Evolutionary conservation across 495 filamentous ascomycete species (phyloP), one percentile per base, ranked within the genome.

Genomic region (Wilcoxina mikolae): DNA sequence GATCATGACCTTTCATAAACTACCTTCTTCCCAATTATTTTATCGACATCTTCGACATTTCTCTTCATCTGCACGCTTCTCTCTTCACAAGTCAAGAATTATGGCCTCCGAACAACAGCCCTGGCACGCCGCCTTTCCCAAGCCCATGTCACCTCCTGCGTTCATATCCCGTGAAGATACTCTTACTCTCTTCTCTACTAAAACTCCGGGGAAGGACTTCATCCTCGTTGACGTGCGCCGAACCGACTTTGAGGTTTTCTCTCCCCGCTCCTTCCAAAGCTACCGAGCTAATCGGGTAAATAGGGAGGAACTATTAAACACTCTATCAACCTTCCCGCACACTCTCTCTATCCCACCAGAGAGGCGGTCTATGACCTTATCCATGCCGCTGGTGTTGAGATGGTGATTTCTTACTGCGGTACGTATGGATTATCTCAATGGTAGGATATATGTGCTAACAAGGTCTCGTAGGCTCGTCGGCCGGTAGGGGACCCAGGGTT

Each of bases 371-470:
- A 83, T 59, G 60, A 60, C 4, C 49, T 83, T 15, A 70, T 82
- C 45, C 68, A 68, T 18, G 68, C 64, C 3, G 76, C 76, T 0
- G 70, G 70, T 0, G 59, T 79, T 1, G 62, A 66, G 22, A 68
- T 68, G 47, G 74, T 83, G 7, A 74, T 85, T 39, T 87, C 78
- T 69, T 86, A 80, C 58, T 86, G 83, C 58, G 76, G 83, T 84
- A 60, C 50, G 73, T 70, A 35, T 28, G 24, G n/a, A 38, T 38
- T 38, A 7, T 38, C n/a, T 38, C n/a, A 7, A 38, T n/a, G 35
- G 4, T 15, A 18, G 23, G n/a, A 24, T 46, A 46, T 24, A 18
- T 24, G 23, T 7, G 22, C 43, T 58, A 41, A 62, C n/a, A 20
- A 12, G 31, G 22, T 10, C 27, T 38, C 33, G 7, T 48, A 85